Conservation (phyloP, 2,329 filamentous ascomycete species). For the Penicillium sp. region DNA sequence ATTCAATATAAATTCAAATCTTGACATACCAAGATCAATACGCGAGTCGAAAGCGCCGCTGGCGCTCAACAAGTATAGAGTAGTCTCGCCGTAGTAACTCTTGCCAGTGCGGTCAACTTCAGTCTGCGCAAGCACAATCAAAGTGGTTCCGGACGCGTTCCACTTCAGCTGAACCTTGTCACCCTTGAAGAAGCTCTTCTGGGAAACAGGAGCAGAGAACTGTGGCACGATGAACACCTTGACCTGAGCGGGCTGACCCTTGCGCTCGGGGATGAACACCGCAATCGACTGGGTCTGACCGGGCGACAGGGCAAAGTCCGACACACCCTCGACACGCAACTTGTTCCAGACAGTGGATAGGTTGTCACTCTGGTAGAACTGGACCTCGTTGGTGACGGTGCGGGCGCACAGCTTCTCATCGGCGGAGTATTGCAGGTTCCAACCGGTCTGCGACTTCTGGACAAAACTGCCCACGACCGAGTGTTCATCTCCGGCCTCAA, state of each 20-base stretch:
- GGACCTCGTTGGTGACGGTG: conserved; percentile 93
- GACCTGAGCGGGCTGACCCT: conserved; percentile 91
- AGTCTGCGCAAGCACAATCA: conserved; percentile 94
- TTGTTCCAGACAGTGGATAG: conserved; percentile 91
- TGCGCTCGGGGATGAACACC: conserved; percentile 92
- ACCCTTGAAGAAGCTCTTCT: conserved; percentile 99
- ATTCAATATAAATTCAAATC: background rate
- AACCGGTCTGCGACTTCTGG: conserved; percentile 91
- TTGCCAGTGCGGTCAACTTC: conserved; percentile 98
- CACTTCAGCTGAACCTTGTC: conserved; percentile 99
- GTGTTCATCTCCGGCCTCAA: conserved; percentile 68
- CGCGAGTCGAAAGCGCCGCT: conserved; percentile 91
- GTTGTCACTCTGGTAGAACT: conserved; percentile 90
- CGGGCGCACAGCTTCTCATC: conserved; percentile 95
- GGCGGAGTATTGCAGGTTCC: conserved; percentile 95
- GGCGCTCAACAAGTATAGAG: conserved; percentile 89
- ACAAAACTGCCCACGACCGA: conserved; percentile 82
- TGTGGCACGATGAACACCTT: conserved; percentile 93
- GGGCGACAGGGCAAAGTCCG: conserved; percentile 85
- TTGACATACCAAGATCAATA: conserved; percentile 66
- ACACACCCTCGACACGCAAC: conserved; percentile 84
- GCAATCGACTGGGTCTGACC: conserved; percentile 90
- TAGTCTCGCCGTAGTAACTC: conserved; percentile 99
- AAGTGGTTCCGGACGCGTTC: conserved; percentile 86
- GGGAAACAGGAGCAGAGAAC: conserved; percentile 79